phyloP scores from a whole-genome alignment of 2,329 filamentous ascomycete species.

The Cordyceps sp. region DNA sequence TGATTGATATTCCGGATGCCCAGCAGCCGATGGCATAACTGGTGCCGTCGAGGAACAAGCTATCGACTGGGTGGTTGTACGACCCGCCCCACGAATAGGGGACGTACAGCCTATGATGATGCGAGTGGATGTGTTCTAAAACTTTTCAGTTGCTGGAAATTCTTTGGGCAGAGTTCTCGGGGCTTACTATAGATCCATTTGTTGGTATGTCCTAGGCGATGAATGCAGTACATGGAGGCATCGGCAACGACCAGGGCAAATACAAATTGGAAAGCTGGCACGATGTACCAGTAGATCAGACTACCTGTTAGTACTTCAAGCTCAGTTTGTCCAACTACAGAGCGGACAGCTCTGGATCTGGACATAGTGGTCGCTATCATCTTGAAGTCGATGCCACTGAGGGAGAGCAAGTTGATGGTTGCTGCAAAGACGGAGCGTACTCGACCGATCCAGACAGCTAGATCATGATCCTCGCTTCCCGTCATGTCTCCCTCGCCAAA shows the following conservation, averaged over 20 bases:
- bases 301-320: background rate
- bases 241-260: background rate
- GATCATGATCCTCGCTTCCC: background rate
- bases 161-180: background rate
- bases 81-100: background rate
- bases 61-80: constrained; percentile 1
- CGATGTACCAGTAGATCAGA: background rate
- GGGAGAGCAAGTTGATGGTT: background rate
- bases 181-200: constrained; percentile 1
- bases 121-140: background rate
- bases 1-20: background rate
- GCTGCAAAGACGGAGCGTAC: background rate
- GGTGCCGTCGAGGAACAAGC: background rate
- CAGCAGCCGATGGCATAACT: constrained; percentile 1
- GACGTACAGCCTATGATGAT: background rate
- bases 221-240: background rate
- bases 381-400: background rate
- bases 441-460: background rate
- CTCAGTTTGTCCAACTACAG: background rate
- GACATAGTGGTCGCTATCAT: background rate
- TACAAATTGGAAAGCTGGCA: background rate
- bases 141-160: background rate
- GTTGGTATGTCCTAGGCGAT: constrained; percentile 1
- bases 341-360: background rate
- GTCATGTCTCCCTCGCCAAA: background rate